These are phyloP conservation scores for Malassezia arunalokei DNA, from an alignment of 1,284 basidiomycete species.

Conservation along the genomic window DNA sequence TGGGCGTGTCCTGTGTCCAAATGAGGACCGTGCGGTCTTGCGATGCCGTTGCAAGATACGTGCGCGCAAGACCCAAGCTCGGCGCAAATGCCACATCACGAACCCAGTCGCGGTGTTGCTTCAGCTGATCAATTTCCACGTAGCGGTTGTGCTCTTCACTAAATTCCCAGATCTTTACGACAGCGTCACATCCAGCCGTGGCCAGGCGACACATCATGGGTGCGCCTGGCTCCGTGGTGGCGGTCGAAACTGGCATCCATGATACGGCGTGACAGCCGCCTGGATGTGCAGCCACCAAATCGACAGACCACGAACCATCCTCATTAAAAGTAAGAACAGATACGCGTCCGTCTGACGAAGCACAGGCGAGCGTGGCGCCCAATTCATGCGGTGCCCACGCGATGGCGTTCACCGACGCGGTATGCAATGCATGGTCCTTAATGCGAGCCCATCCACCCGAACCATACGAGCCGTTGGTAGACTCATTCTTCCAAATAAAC, in stretches of 20 bases:
- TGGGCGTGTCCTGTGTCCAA: conserved; percentile 76
- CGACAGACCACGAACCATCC: conserved; percentile 89
- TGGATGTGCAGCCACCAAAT: conserved; percentile 87
- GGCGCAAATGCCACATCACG: conserved; percentile 96
- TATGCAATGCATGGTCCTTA: conserved; percentile 89
- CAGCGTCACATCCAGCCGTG: conserved; percentile 87
- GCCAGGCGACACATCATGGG: conserved; percentile 55
- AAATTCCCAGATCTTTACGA: conserved; percentile 89
- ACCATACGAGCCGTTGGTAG: conserved; percentile 12
- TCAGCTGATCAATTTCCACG: conserved; percentile 32
- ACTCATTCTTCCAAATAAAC: conserved; percentile 85
- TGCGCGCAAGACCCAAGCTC: conserved; percentile 82
- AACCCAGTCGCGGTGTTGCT: conserved; percentile 81
- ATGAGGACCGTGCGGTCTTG: conserved; percentile 80
- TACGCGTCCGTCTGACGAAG: conserved; percentile 93
- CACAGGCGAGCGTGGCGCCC: conserved; percentile 89
- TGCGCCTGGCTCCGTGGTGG: conserved; percentile 41
- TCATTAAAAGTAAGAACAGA: conserved; percentile 96
- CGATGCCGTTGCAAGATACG: conserved; percentile 87
- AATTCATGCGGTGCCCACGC: conserved; percentile 97
- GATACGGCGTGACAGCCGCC: conserved; percentile 95
- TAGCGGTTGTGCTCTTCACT: conserved; percentile 38
- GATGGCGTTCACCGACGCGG: conserved; percentile 90
- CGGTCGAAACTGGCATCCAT: conserved; percentile 62
- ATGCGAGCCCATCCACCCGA: conserved; percentile 68